Evolutionary conservation across 768 basidiomycete species (phyloP), one percentile per base, ranked within the genome.

Genomic region (Pleurotus eryngii): DNA sequence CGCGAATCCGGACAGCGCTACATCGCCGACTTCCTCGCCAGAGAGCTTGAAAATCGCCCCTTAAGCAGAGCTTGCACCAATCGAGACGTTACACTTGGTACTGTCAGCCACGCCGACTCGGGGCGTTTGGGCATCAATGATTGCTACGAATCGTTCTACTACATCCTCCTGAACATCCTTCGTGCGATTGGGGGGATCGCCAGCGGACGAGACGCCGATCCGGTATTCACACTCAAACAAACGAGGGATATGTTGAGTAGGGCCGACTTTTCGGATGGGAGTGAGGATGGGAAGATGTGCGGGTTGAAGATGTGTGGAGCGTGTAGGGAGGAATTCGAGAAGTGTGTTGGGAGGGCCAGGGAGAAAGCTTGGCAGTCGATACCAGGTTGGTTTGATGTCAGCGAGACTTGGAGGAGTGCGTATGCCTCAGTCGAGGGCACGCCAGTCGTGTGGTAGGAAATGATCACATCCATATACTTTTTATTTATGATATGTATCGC

Each of bases 81-180:
- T 20, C 65, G 75, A 14, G 60, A 72, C 51, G 68, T 72, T 1
- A 72, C 74, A 55, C 15, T 35, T 22, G 17, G 40, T 6, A 30
- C 35, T 11, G 18, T 53, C 8, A 30, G 37, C 35, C 15, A 20
- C 20, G 51, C 17, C 7, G 39, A 54, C 14, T 37, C 51, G 6
- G 51, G 51, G 3, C 51, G 51, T 0, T 20, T 54, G 9, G 39
- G 51, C 5, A 9, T 54, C 4, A 57, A 72, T 30, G 62, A 69
- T 50, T 91, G 89, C 69, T 72, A 73, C 57, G 86, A 89, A 51
- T 86, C 87, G 12, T 88, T 87, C 70, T 87, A 89, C 70, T 88
- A 84, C 67, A 83, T 91, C 72, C 82, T 81, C 74, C 79, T 90
- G 57, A 89, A 90, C 67, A 72, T 86, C 27, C 70, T 90, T 42